These are phyloP conservation scores for Albizia julibrissin DNA, from an alignment of 306 rosid genomes.

Conservation along the genomic window DNA sequence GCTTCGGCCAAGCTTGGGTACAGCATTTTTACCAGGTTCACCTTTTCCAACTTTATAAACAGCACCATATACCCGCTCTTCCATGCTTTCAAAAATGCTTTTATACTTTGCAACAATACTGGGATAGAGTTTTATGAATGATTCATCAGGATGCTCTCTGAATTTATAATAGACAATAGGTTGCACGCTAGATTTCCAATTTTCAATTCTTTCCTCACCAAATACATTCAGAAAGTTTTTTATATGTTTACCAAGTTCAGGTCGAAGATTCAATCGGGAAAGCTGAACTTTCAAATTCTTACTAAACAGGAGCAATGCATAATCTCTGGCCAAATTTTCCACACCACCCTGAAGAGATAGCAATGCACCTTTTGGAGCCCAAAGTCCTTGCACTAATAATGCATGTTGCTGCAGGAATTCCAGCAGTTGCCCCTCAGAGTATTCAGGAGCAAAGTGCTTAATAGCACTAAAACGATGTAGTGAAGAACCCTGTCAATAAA, in stretches of 20 bases:
- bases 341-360: slow-evolving; percentile 36
- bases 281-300: slow-evolving; percentile 51
- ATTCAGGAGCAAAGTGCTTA: slow-evolving; percentile 77
- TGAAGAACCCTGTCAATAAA: slow-evolving; percentile 56
- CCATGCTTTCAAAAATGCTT: slow-evolving; percentile 43
- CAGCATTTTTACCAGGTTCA: slow-evolving; percentile 38
- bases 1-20: slow-evolving; percentile 37
- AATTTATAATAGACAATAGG: slow-evolving; percentile 42
- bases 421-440: slow-evolving; percentile 55
- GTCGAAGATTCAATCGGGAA: slow-evolving; percentile 43
- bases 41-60: slow-evolving; percentile 31
- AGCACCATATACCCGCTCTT: slow-evolving; percentile 22
- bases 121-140: slow-evolving; percentile 61
- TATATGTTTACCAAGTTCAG: slow-evolving; percentile 33
- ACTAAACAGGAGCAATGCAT: slow-evolving; percentile 49
- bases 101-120: slow-evolving; percentile 59
- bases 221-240: slow-evolving; percentile 49
- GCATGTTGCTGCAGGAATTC: slow-evolving; percentile 67
- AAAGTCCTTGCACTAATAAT: slow-evolving; percentile 63
- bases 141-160: slow-evolving; percentile 44
- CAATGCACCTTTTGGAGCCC: slow-evolving; percentile 72
- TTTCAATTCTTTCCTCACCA: slow-evolving; percentile 53
- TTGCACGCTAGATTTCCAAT: slow-evolving; percentile 45
- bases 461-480: slow-evolving; percentile 65
- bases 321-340: slow-evolving; percentile 56